Evolutionary conservation across 345 rosid genomes (phyloP).

Genomic region (Pistacia integerrima): DNA sequence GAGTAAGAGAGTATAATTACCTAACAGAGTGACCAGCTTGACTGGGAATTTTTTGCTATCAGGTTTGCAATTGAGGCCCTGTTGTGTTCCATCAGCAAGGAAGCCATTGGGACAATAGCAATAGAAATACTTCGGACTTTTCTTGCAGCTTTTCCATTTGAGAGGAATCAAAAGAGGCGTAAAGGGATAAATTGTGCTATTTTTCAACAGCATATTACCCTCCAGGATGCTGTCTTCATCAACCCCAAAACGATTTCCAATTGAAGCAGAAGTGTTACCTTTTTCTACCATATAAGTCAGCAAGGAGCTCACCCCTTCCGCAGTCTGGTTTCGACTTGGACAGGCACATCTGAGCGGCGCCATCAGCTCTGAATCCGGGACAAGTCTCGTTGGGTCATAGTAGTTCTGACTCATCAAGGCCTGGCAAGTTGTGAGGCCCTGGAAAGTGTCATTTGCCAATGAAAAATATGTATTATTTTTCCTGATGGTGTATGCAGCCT

Average conservation of each 20-base stretch:
- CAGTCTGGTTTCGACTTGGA: conserved; percentile 27
- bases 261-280: conserved; percentile 16
- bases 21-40: neutral
- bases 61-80: neutral
- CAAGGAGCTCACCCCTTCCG: conserved; percentile 17
- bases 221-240: conserved; percentile 2
- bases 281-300: conserved; percentile 25
- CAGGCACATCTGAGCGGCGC: conserved; percentile 35
- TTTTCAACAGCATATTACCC: conserved; percentile 17
- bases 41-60: neutral
- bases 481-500: conserved; percentile 7
- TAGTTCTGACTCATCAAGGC: conserved; percentile 16
- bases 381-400: neutral
- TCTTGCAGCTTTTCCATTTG: conserved; percentile 20
- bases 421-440: conserved; percentile 32
- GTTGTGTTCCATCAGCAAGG: neutral
- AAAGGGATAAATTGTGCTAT: conserved; percentile 15
- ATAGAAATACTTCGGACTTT: conserved; percentile 10
- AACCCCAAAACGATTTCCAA: conserved; percentile 13
- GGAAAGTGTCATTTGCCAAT: conserved; percentile 27
- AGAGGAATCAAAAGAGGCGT: conserved; percentile 29
- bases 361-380: neutral
- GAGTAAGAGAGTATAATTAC: neutral
- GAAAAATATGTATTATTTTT: neutral
- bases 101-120: conserved; percentile 20